Conservation (phyloP, 2,329 filamentous ascomycete genomes). For the Fusarium poae region DNA sequence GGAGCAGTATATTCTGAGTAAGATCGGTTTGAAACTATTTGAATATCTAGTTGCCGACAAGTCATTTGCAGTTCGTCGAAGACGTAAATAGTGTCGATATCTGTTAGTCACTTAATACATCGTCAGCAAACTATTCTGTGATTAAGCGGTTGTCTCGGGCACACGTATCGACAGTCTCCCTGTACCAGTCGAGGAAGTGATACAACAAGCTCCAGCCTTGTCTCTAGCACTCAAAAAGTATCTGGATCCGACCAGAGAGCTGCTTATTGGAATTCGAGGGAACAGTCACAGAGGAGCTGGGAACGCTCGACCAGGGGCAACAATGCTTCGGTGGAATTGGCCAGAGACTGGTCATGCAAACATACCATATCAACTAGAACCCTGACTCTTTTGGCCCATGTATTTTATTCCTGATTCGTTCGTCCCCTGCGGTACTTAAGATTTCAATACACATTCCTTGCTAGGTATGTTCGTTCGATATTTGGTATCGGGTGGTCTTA, state of each 20-base stretch:
- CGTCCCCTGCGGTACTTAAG: neutral
- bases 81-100: too few species aligned
- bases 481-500: neutral
- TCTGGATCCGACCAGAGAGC: neutral
- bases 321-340: neutral
- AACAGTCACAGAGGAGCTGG: fast-evolving
- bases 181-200: neutral
- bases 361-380: neutral
- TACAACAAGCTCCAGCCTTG: too few species aligned
- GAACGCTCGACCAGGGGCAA: neutral
- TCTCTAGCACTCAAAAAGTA: fast-evolving
- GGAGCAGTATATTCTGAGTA: neutral
- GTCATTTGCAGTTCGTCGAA: neutral
- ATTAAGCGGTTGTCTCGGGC: neutral
- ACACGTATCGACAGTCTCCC: neutral
- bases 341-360: neutral
- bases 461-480: neutral
- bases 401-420: neutral
- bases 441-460: neutral
- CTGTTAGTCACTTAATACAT: neutral
- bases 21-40: neutral
- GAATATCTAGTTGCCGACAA: neutral
- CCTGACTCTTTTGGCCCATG: neutral
- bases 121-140: neutral
- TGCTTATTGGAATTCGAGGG: fast-evolving